Percentiles rank a stretch among this genome's conserved stretches.
These are phyloP conservation scores for Fusarium falciforme DNA, from an alignment of 2,329 filamentous ascomycete species.

Conservation along the genomic window DNA sequence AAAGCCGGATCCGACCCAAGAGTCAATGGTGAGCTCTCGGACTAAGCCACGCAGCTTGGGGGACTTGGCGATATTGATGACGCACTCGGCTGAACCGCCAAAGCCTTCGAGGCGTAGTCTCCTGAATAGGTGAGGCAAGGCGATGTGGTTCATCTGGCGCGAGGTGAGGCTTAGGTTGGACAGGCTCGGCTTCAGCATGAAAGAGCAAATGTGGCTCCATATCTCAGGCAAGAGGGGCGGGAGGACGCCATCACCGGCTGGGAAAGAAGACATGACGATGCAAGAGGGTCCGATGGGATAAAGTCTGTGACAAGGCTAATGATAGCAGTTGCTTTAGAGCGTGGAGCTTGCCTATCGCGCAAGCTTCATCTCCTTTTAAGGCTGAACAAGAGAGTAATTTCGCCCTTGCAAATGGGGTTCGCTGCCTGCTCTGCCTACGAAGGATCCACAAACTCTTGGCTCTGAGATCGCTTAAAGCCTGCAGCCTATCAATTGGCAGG, in stretches of 20 bases:
- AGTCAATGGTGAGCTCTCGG: constrained; percentile 24
- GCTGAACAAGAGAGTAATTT: not conserved
- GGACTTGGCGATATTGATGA: constrained; percentile 16
- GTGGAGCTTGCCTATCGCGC: not conserved
- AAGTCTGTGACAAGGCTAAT: not conserved
- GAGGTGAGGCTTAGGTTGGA: constrained; percentile 12
- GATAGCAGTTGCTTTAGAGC: not conserved
- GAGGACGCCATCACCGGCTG: not conserved
- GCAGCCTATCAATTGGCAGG: not conserved
- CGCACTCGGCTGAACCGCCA: constrained; percentile 5
- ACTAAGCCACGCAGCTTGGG: constrained; percentile 11
- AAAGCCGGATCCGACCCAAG: constrained; percentile 12
- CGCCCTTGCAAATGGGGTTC: not conserved
- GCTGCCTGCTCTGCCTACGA: not conserved
- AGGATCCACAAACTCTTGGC: not conserved
- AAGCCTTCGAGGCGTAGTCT: constrained; percentile 8
- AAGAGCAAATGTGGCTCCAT: constrained; percentile 20
- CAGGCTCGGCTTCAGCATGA: not conserved
- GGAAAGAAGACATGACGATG: not conserved
- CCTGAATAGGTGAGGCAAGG: not conserved
- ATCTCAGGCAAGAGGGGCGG: not conserved
- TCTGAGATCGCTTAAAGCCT: not conserved
- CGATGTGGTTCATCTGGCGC: not conserved
- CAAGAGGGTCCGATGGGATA: not conserved
- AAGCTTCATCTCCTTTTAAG: not conserved